These are phyloP conservation scores for Phlyctochytrium arcticum DNA, from an alignment of 192 early-diverging fungal genomes.

Conservation along the genomic window DNA sequence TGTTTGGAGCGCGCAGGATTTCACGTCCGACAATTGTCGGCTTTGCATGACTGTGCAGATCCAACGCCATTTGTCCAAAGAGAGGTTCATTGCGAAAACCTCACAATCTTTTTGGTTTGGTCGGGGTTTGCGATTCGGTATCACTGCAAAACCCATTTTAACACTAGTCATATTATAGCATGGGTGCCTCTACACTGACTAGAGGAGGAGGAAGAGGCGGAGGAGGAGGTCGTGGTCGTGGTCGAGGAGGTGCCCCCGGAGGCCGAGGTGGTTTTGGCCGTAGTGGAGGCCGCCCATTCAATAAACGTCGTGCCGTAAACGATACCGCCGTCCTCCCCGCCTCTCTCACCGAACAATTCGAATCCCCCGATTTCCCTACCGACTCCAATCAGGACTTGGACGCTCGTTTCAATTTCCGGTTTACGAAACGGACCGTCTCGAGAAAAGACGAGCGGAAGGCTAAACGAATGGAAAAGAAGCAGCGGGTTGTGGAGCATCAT, in stretches of 20 bases:
- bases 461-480: conserved; percentile 26
- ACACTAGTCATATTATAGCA: too few relatives aligned
- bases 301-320: too few relatives aligned
- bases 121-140: too few relatives aligned
- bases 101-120: too few relatives aligned
- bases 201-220: background rate
- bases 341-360: background rate
- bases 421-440: conserved; percentile 21
- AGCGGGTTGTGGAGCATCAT: conserved; percentile 10
- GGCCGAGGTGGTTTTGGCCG: conserved; percentile 2
- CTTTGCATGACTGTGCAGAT: too few relatives aligned
- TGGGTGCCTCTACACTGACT: too few relatives aligned
- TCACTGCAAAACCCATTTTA: too few relatives aligned
- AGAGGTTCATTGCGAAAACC: too few relatives aligned
- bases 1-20: too few relatives aligned
- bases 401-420: conserved; percentile 25
- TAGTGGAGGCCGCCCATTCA: background rate
- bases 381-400: background rate
- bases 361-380: background rate
- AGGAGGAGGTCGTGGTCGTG: background rate
- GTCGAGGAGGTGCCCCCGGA: background rate
- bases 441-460: conserved; percentile 31
- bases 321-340: conserved; percentile 16
- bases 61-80: too few relatives aligned
- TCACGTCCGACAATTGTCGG: too few relatives aligned